Percentiles rank a stretch among this genome's conserved stretches.
Evolutionary conservation across 176 grass and related monocot genomes (phyloP).

Genomic region (Zea luxurians): DNA sequence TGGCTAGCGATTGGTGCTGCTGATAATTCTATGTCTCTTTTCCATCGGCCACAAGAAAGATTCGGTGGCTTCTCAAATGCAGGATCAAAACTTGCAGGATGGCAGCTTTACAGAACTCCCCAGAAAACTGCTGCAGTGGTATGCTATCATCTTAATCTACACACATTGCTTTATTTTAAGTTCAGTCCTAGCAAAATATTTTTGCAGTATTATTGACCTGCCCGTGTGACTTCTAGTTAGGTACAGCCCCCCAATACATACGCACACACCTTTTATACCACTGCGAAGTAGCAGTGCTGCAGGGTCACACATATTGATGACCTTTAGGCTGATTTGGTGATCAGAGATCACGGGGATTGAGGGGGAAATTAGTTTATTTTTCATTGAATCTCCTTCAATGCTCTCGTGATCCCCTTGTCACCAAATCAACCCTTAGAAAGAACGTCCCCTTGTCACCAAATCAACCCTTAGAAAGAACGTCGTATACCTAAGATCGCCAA

Average conservation of each 20-base stretch:
- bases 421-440: conserved; percentile 23
- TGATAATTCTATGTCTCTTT: conserved; percentile 98
- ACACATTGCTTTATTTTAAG: conserved; percentile 8
- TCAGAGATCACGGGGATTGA: too few species aligned
- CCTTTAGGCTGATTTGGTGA: background rate
- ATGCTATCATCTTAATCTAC: conserved; percentile 27
- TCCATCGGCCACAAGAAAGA: conserved; percentile 94
- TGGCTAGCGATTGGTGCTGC: conserved; percentile 98
- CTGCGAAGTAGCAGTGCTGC: background rate
- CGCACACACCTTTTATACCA: background rate
- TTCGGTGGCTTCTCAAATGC: conserved; percentile 74
- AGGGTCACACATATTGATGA: background rate
- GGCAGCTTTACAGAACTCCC: conserved; percentile 99
- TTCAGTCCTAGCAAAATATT: background rate
- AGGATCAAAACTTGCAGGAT: conserved; percentile 81
- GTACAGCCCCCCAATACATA: background rate
- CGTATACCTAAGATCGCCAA: background rate
- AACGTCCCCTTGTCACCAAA: background rate
- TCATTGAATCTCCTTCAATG: too few species aligned
- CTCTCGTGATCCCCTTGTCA: too few species aligned
- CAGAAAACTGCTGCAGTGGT: conserved; percentile 96
- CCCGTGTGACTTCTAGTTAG: background rate
- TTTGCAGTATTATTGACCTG: conserved; percentile 11
- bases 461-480: conserved; percentile 10
- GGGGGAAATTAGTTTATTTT: too few species aligned